Percentiles rank a stretch among this genome's conserved stretches.
These are phyloP conservation scores for Immersiporthe knoxdaviesiana DNA, from an alignment of 2,329 filamentous ascomycete genomes.

Conservation along the genomic window DNA sequence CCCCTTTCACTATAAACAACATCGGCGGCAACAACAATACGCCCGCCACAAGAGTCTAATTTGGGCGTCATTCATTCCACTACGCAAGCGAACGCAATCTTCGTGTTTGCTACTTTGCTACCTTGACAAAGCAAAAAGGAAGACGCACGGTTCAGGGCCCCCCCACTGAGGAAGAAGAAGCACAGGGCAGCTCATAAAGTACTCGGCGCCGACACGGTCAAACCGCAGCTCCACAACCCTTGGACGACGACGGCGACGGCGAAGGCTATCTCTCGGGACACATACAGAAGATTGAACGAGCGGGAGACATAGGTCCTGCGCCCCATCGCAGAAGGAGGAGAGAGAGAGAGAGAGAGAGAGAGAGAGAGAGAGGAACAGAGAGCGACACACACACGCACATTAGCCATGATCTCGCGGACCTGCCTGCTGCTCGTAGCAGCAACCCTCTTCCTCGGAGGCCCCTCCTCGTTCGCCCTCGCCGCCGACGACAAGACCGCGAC, in stretches of 20 bases:
- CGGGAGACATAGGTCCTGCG: neutral
- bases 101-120: neutral
- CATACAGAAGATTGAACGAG: neutral
- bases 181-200: conserved; percentile 2
- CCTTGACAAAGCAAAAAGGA: neutral
- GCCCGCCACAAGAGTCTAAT: no score
- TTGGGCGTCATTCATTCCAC: no score
- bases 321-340: neutral
- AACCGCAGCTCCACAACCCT: neutral
- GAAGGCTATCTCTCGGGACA: neutral
- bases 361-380: neutral
- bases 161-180: neutral
- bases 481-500: conserved; percentile 42
- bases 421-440: conserved; percentile 26
- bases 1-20: no score
- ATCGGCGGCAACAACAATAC: no score
- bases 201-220: conserved; percentile 4
- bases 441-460: conserved; percentile 20
- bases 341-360: neutral
- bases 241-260: neutral
- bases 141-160: neutral
- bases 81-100: neutral
- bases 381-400: neutral
- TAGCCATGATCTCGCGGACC: conserved; percentile 21
- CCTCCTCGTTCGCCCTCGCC: conserved; percentile 18